Conservation (phyloP, 352 stramenopile genomes). For the Globisporangium spinosum region DNA sequence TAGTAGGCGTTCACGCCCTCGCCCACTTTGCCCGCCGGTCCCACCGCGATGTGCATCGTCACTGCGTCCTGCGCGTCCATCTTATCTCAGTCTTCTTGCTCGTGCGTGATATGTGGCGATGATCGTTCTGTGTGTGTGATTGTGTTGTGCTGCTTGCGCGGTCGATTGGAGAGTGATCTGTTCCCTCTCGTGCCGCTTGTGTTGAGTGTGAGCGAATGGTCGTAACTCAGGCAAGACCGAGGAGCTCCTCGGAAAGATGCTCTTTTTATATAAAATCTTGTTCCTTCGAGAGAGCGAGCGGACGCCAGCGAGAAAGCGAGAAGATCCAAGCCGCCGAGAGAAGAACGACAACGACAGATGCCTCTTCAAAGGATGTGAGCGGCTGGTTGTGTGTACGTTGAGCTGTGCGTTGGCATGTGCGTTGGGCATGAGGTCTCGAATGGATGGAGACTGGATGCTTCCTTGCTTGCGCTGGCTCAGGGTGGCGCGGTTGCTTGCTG, state of each 20-base stretch:
- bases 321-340: neutral
- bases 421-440: neutral
- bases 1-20: constrained; percentile 84
- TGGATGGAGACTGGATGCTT: neutral
- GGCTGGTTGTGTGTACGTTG: neutral
- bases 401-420: neutral
- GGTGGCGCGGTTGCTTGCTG: neutral
- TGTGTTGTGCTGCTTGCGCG: neutral
- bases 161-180: constrained; percentile 4
- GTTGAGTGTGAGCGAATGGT: constrained; percentile 1
- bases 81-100: constrained; percentile 2
- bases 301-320: neutral
- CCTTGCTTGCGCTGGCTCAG: neutral
- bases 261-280: constrained; percentile 14
- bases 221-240: neutral
- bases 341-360: neutral
- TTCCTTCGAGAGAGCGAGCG: constrained; percentile 2
- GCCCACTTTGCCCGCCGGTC: constrained; percentile 67
- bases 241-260: neutral
- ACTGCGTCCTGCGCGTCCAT: constrained; percentile 11
- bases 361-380: neutral
- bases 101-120: neutral
- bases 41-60: constrained; percentile 53
- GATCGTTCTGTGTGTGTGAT: neutral
- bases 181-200: neutral